Conservation (phyloP, 148 eudicot genomes). For the Oxyria digyna region DNA sequence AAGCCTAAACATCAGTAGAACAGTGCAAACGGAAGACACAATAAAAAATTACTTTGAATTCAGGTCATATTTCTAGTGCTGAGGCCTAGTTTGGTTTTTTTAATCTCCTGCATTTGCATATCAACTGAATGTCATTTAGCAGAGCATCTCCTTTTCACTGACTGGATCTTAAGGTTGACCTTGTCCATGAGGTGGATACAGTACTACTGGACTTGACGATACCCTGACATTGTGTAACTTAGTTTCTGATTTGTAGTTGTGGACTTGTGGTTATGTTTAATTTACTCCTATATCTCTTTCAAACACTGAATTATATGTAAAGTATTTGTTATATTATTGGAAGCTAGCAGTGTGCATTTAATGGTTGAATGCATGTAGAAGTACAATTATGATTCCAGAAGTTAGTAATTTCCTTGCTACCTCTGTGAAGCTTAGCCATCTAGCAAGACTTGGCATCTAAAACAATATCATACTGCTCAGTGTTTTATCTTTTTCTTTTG, state of each 20-base stretch:
- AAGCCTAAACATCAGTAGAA: background rate
- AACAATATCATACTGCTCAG: background rate
- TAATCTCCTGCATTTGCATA: background rate
- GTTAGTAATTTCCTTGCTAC: background rate
- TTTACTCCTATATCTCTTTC: background rate
- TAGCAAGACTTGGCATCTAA: background rate
- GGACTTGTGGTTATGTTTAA: background rate
- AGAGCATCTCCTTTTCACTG: background rate
- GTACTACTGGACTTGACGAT: background rate
- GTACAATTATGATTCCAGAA: background rate
- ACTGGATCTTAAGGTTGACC: background rate
- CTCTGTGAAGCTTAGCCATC: background rate
- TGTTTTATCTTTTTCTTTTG: background rate
- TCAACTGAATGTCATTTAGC: background rate
- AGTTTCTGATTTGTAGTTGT: background rate
- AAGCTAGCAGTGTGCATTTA: background rate
- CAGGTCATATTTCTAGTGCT: background rate
- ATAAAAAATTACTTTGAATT: background rate
- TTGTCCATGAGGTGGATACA: background rate
- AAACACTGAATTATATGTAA: background rate
- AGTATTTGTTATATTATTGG: background rate
- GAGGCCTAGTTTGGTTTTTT: background rate
- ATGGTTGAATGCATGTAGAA: background rate
- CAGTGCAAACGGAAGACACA: background rate
- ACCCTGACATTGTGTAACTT: background rate